Conservation (phyloP, 495 filamentous ascomycete genomes). For the Aspergillus mulundensis region DNA sequence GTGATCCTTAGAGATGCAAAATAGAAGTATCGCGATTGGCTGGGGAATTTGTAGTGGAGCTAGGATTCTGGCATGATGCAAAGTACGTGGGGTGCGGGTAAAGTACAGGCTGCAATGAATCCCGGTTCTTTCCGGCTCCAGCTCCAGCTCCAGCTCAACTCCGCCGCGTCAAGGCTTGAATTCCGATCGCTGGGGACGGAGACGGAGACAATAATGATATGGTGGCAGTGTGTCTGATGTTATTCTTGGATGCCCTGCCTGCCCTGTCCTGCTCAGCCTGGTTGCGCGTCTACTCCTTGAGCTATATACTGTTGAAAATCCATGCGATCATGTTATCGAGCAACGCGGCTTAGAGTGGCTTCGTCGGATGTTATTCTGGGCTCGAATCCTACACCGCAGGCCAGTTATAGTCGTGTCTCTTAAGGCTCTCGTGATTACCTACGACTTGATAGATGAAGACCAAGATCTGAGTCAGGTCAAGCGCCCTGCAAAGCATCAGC, state of each 20-base stretch:
- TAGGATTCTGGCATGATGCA: constrained; percentile 9
- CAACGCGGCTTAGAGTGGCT: not conserved
- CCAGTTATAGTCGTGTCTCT: not conserved
- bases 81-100: constrained; percentile 17
- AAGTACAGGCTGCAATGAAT: not conserved
- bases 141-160: not conserved
- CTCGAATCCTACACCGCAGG: not conserved
- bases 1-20: not conserved
- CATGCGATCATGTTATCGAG: not conserved
- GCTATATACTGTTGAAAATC: not conserved
- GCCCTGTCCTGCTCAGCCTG: not conserved
- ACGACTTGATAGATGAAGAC: not conserved
- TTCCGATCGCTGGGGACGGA: not conserved
- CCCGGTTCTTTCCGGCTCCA: not conserved
- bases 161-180: not conserved
- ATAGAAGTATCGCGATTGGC: not conserved
- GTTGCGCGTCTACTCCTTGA: not conserved
- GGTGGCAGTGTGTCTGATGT: not conserved
- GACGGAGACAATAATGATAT: not conserved
- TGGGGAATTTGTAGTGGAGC: not conserved
- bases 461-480: constrained; percentile 6
- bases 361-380: not conserved
- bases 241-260: constrained; percentile 8
- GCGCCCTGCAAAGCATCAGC: constrained; percentile 7
- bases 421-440: not conserved